phyloP scores from a whole-genome alignment of 805 yeast species.

The Nakazawaea pomicola region DNA sequence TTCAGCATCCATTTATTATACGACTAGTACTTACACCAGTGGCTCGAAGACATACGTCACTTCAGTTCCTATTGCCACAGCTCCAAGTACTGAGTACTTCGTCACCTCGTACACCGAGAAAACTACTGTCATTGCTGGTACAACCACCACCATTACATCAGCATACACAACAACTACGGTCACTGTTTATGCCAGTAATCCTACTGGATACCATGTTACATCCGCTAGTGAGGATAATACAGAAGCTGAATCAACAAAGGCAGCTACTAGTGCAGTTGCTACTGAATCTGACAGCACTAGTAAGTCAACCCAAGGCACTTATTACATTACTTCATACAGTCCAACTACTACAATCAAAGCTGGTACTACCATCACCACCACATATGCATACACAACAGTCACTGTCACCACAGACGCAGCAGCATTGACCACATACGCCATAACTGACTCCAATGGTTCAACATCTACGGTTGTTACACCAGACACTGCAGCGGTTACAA shows the following conservation, averaged over 20 bases:
- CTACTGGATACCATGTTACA: too few relatives aligned
- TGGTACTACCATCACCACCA: neutral
- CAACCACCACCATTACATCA: conserved; percentile 1
- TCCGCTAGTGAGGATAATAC: too few relatives aligned
- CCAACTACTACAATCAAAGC: neutral
- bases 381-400: too few relatives aligned
- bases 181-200: neutral
- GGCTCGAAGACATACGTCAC: neutral
- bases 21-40: neutral
- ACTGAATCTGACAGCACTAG: too few relatives aligned
- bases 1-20: neutral
- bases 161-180: conserved; percentile 2
- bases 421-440: neutral
- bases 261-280: too few relatives aligned
- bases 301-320: too few relatives aligned
- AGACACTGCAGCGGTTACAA: too few relatives aligned
- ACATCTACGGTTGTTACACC: too few relatives aligned
- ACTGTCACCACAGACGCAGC: neutral
- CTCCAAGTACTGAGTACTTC: neutral
- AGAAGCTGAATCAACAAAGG: too few relatives aligned
- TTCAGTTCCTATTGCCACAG: neutral
- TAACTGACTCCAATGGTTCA: neutral
- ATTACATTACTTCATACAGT: too few relatives aligned
- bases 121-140: conserved; percentile 3
- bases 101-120: conserved; percentile 2